phyloP scores from a whole-genome alignment of 2,329 filamentous ascomycete genomes.

The Fusarium buxicola region DNA sequence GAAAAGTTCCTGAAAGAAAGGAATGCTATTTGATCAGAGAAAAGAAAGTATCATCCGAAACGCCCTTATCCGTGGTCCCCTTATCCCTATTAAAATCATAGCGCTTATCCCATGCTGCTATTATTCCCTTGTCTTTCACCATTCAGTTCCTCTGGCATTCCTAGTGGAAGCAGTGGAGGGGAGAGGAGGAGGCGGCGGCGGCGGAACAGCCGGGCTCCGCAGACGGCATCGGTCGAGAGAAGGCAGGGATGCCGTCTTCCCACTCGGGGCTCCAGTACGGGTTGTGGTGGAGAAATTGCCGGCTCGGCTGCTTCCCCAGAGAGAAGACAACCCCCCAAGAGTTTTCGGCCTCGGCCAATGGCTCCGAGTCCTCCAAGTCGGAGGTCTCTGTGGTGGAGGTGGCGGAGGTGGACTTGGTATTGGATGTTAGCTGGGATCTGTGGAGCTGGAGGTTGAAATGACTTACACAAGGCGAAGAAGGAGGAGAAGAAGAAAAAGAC shows the following conservation, averaged over 20 bases:
- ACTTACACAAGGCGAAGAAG: background rate
- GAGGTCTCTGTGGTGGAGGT: background rate
- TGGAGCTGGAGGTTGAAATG: too few relatives aligned
- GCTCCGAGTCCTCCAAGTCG: background rate
- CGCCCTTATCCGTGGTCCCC: background rate
- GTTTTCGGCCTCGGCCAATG: background rate
- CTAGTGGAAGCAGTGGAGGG: background rate
- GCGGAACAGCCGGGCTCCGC: too few relatives aligned
- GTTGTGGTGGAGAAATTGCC: background rate
- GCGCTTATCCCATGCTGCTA: background rate
- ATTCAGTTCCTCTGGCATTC: background rate
- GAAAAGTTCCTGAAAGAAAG: background rate
- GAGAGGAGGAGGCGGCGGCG: too few relatives aligned
- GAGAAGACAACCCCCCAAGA: background rate
- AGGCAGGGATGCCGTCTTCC: background rate
- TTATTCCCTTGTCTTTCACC: background rate
- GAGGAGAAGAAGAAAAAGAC: background rate
- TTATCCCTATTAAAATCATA: background rate
- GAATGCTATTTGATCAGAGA: background rate
- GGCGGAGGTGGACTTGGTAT: background rate
- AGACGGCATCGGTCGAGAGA: background rate
- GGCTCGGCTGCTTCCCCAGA: background rate
- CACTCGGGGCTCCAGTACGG: conserved; percentile 1
- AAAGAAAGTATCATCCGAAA: background rate
- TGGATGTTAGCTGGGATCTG: background rate